Base-by-base conservation (phyloP, 2,329 filamentous ascomycete genomes). In the Decorospora gaudefroyi region DNA sequence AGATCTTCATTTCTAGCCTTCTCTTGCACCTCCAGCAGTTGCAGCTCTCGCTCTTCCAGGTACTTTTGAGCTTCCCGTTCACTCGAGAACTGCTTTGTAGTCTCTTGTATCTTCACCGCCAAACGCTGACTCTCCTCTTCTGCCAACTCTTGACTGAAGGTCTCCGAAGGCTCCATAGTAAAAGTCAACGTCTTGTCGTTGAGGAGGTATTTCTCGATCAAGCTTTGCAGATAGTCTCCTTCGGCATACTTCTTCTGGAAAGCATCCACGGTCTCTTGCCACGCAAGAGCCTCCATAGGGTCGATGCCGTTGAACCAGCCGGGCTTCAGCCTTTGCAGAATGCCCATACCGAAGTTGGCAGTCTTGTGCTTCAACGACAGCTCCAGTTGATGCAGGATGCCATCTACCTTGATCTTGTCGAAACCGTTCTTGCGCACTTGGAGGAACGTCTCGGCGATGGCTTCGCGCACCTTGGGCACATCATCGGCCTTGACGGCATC, bases 281-380 rank as follows among this genome's bases (percentile, higher is more conserved):
- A 97, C 2, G 90, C 87, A 23, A 99, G 76, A 9, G 89, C 85
- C 55, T 95, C 85, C 71, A 97, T 95, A 0, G 93, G 92, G 67
- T 97, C 89, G 3, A 90, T 84, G 4, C 92, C 93, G 44, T 93
- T 95, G 72, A 99, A 97, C 93, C 93, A 99, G 46, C 87, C 86
- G 2, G 90, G 87, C 65, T 95, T 88, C 6, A 96, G 78, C 28
- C 92, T 84, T 59, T 96, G 89, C 71, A 99, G 83, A 39, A 97
- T 81, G 12, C 86, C 85, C 78, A 96, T 89, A 10, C 93, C 93
- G 65, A 99, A 99, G 62, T 87, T 90, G 41, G 93, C 89, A 0
- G 90, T 96, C 77, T 97, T 97, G 74, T 99, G 90, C 73, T 96
- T 96, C 34, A 97, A 74, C 0, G 85, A 81, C n/a, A 99, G 79